phyloP scores from a whole-genome alignment of 225 moss, liverwort and hornwort species.

The Lunularia cruciata region DNA sequence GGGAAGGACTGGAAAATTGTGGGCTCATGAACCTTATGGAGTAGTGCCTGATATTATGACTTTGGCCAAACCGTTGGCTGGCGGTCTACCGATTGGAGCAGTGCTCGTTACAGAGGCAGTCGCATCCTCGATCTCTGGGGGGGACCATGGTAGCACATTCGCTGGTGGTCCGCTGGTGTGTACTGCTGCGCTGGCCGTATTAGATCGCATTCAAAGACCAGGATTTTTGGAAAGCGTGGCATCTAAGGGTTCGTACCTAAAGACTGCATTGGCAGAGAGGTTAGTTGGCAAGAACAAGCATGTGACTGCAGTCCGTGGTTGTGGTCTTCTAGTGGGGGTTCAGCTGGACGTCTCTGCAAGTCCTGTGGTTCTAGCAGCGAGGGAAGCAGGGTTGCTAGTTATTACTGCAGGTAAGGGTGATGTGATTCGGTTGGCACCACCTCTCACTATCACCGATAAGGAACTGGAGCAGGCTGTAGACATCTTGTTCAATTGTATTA shows the following conservation, averaged over 20 bases:
- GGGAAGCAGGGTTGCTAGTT: slow-evolving; percentile 70
- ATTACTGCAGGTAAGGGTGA: slow-evolving; percentile 91
- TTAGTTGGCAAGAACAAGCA: slow-evolving; percentile 57
- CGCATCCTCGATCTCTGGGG: slow-evolving; percentile 61
- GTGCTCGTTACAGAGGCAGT: slow-evolving; percentile 75
- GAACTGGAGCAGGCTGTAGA: slow-evolving; percentile 69
- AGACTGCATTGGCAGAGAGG: slow-evolving; percentile 29
- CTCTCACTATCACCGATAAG: slow-evolving; percentile 67
- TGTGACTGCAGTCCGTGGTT: slow-evolving; percentile 82
- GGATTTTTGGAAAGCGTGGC: slow-evolving; percentile 61
- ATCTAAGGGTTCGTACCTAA: slow-evolving; percentile 45
- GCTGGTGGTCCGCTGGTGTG: slow-evolving; percentile 62
- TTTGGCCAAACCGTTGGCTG: slow-evolving; percentile 80
- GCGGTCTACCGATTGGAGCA: slow-evolving; percentile 84
- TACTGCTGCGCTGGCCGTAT: slow-evolving; percentile 53
- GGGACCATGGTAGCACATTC: slow-evolving; percentile 68
- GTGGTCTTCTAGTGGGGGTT: slow-evolving; percentile 77
- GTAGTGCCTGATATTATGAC: slow-evolving; percentile 87
- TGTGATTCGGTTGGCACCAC: slow-evolving; percentile 81
- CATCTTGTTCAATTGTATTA: slow-evolving; percentile 59
- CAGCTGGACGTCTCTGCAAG: slow-evolving; percentile 75
- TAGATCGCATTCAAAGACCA: slow-evolving; percentile 51
- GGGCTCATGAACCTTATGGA: slow-evolving; percentile 74
- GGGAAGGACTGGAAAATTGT: slow-evolving; percentile 66
- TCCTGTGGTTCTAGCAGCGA: slow-evolving; percentile 66